A percentile compares a stretch with the other conserved stretches of the same genome.
Evolutionary conservation across 768 basidiomycete genomes (phyloP).

Genomic region (Suillus subaureus): DNA sequence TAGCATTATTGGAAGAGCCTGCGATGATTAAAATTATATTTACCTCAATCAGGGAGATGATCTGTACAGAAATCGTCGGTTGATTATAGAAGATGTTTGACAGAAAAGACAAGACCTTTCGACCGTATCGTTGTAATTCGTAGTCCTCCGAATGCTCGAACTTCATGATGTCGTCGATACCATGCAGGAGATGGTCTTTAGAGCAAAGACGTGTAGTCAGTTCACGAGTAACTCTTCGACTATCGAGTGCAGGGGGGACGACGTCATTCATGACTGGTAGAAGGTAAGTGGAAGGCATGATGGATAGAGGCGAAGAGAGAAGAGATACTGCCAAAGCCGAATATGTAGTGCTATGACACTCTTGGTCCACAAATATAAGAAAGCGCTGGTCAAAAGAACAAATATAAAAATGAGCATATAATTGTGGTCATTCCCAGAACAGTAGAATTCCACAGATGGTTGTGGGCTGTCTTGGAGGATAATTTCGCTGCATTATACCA

Average conservation of each 20-base stretch:
- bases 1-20: not conserved
- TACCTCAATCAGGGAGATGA: conserved; percentile 57
- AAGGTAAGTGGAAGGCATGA: not conserved
- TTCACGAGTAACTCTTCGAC: conserved; percentile 32
- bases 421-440: not conserved
- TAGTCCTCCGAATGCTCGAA: conserved; percentile 20
- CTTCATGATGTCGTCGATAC: conserved; percentile 27
- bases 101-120: conserved; percentile 23
- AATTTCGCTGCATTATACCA: not conserved
- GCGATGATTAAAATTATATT: conserved; percentile 14
- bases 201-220: conserved; percentile 32
- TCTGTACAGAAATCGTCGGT: conserved; percentile 30
- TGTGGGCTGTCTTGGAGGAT: not conserved
- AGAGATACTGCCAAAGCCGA: conserved; percentile 14
- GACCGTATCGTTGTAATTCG: conserved; percentile 24
- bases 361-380: not conserved
- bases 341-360: conserved; percentile 29
- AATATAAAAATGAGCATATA: conserved; percentile 13
- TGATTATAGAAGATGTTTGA: conserved; percentile 11
- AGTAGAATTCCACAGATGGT: not conserved
- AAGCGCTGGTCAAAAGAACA: not conserved
- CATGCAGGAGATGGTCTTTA: conserved; percentile 29
- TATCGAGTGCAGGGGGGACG: conserved; percentile 18
- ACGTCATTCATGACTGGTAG: conserved; percentile 4
- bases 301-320: conserved; percentile 11